Base-by-base conservation (phyloP, 345 rosid genomes). In the Brassica carinata region DNA sequence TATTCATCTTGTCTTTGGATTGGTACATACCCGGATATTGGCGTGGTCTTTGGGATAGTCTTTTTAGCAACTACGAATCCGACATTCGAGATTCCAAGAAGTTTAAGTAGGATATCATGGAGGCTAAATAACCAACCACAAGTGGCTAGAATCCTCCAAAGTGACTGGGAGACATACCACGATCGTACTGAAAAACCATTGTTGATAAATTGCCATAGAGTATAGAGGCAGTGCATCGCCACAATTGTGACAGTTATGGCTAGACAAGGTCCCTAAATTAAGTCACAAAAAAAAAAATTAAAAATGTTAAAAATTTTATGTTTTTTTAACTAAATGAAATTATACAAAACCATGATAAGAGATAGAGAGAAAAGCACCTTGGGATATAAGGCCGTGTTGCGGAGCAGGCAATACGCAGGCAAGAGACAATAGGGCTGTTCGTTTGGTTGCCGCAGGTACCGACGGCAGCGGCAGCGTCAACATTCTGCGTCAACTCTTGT, bases 381-480 rank as follows among this genome's bases (percentile, higher is more conserved):
- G 2, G 98, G 97, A 71, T 90, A 77, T 75, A 94, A 94, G 70
- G 75, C 73, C 1, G 90, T 73, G 78, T 88, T 70, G 77, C 85
- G 73, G 80, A 92, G 81, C 87, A 90, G 79, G 31, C 89, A 88
- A 67, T 87, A 90, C 23, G 94, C 87, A 8, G 97, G 91, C 71
- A 92, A 72, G 7, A 76, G 23, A 14, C 87, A 81, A 17, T n/a
- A n/a, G n/a, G n/a, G n/a, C n/a, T n/a, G n/a, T n/a, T n/a, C n/a
- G n/a, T n/a, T n/a, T n/a, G n/a, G n/a, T n/a, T n/a, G n/a, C n/a
- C n/a, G n/a, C n/a, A n/a, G n/a, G n/a, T n/a, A n/a, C n/a, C n/a
- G n/a, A n/a, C n/a, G n/a, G n/a, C n/a, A n/a, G n/a, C n/a, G n/a
- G n/a, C n/a, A n/a, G n/a, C n/a, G n/a, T n/a, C n/a, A n/a, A n/a